Evolutionary conservation across 2,329 filamentous ascomycete genomes (phyloP).

Genomic region (Pseudovirgaria hyperparasitica): DNA sequence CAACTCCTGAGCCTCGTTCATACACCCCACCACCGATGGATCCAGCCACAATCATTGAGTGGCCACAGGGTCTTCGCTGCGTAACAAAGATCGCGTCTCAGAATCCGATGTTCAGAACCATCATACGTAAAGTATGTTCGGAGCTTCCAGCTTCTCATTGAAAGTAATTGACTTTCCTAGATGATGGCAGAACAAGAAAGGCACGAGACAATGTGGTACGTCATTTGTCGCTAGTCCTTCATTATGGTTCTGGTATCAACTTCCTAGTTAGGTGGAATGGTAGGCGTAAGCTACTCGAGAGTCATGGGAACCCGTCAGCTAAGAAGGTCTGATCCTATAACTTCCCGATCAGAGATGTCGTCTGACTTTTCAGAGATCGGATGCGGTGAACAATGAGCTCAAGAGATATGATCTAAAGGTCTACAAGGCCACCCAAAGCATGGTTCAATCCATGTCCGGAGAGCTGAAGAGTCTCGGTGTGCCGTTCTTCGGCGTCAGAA

Average conservation of each 20-base stretch:
- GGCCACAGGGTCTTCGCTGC: constrained; percentile 33
- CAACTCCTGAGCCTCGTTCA: background rate
- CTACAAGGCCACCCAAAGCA: constrained; percentile 43
- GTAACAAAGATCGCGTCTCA: constrained; percentile 33
- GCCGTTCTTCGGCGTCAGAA: constrained; percentile 45
- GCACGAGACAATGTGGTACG: constrained; percentile 46
- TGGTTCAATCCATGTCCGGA: constrained; percentile 44
- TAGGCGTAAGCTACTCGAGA: constrained; percentile 2
- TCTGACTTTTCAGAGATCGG: constrained; percentile 18
- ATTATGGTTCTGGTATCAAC: too few species aligned
- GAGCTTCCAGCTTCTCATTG: constrained; percentile 2
- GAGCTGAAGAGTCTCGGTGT: constrained; percentile 46
- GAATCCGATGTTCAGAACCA: constrained; percentile 27
- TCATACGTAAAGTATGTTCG: constrained; percentile 26
- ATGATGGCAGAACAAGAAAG: constrained; percentile 51
- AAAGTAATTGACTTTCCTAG: constrained; percentile 14
- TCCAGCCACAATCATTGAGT: constrained; percentile 35
- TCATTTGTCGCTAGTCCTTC: background rate
- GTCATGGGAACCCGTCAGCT: background rate
- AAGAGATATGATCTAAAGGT: constrained; percentile 49
- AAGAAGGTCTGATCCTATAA: too few species aligned
- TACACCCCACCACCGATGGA: constrained; percentile 24
- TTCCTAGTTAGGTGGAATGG: too few species aligned
- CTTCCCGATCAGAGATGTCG: constrained; percentile 4
- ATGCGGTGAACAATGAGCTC: constrained; percentile 43